Evolutionary conservation across 176 grass and related monocot species (phyloP).

Genomic region (Canna indica): DNA sequence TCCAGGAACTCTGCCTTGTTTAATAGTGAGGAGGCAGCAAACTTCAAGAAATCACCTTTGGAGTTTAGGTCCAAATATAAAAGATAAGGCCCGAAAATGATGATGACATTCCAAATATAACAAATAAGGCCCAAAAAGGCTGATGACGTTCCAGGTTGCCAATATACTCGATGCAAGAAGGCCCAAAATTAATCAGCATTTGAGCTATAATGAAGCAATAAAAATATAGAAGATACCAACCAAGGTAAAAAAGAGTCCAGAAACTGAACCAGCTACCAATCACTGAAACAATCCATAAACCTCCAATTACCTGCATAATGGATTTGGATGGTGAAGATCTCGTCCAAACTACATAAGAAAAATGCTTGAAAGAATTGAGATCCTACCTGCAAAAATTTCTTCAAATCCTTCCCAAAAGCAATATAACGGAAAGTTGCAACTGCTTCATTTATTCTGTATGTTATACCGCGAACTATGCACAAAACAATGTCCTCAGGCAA

Average conservation of each 20-base stretch:
- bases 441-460: constrained; percentile 68
- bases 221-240: constrained; percentile 26
- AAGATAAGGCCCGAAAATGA: too few species aligned
- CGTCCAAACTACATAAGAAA: not conserved
- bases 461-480: constrained; percentile 28
- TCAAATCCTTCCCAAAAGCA: constrained; percentile 65
- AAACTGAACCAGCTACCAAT: constrained; percentile 82
- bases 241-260: constrained; percentile 67
- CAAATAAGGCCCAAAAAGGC: too few species aligned
- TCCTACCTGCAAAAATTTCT: constrained; percentile 54
- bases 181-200: not conserved
- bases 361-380: not conserved
- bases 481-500: constrained; percentile 48
- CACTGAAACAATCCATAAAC: constrained; percentile 72
- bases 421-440: constrained; percentile 52
- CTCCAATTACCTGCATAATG: constrained; percentile 45
- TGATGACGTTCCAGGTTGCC: too few species aligned
- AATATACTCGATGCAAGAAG: too few species aligned
- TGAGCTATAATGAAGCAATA: not conserved
- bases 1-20: too few species aligned
- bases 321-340: not conserved
- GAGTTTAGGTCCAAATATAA: too few species aligned
- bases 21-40: too few species aligned
- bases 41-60: too few species aligned
- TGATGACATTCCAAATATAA: too few species aligned